Conservation (phyloP, 805 yeast genomes). For the Priceomyces haplophilus region DNA sequence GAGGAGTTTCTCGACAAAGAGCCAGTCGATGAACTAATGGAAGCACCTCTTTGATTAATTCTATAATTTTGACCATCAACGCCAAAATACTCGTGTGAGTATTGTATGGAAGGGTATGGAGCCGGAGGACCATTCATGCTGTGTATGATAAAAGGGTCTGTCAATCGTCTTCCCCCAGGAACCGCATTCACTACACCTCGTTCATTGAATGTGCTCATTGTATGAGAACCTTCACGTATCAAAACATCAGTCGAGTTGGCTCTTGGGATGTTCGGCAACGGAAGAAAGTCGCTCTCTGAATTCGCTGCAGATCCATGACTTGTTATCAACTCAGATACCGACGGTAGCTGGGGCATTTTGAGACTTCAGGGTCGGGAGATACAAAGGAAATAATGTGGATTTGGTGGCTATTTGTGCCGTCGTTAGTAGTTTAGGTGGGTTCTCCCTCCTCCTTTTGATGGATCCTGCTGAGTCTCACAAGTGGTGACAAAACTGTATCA, state of each 20-base stretch:
- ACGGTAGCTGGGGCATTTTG: conserved; percentile 11
- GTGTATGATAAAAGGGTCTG: conserved; percentile 6
- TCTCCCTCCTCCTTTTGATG: neutral
- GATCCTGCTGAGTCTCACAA: neutral
- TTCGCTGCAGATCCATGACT: neutral
- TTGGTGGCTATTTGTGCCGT: neutral
- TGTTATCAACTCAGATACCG: conserved; percentile 10
- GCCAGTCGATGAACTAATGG: conserved; percentile 9
- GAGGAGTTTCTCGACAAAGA: conserved; percentile 8
- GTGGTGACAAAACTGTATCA: neutral
- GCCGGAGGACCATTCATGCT: neutral
- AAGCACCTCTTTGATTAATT: conserved; percentile 5
- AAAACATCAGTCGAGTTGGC: conserved; percentile 1
- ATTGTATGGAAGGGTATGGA: neutral
- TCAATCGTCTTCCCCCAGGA: conserved; percentile 4
- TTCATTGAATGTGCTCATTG: neutral
- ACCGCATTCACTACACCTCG: neutral
- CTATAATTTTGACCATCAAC: conserved; percentile 4
- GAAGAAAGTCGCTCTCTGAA: neutral
- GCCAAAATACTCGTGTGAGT: neutral
- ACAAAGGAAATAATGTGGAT: neutral
- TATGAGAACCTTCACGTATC: neutral
- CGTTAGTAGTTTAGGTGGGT: neutral
- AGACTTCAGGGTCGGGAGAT: neutral
- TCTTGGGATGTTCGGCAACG: neutral